phyloP scores from a whole-genome alignment of 2,329 filamentous ascomycete genomes.

The Periconia sp. region DNA sequence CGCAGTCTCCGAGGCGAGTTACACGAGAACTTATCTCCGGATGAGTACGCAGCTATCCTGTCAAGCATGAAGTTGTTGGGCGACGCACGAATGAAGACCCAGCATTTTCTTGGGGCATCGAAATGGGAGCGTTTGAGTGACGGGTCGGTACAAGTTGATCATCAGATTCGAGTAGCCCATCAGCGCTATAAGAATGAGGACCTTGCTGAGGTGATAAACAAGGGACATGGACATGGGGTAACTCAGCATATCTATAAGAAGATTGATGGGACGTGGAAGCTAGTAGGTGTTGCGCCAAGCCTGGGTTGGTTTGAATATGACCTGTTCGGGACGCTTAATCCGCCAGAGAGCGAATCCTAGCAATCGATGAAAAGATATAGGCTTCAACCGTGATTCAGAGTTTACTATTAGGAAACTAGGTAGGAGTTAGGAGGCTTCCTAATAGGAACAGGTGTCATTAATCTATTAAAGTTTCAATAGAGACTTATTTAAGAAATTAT shows the following conservation, averaged over 20 bases:
- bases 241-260: slow-evolving; percentile 5
- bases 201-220: slow-evolving; percentile 3
- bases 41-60: slow-evolving; percentile 14
- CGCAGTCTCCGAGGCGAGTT: background rate
- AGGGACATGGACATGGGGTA: slow-evolving; percentile 13
- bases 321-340: slow-evolving; percentile 1
- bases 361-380: no score
- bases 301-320: slow-evolving; percentile 15
- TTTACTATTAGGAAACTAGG: no score
- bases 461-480: no score
- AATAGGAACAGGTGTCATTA: no score
- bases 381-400: no score
- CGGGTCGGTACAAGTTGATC: slow-evolving; percentile 7
- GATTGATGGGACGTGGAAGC: slow-evolving; percentile 13
- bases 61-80: slow-evolving; percentile 13
- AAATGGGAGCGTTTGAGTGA: slow-evolving; percentile 7
- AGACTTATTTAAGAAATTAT: no score
- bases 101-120: slow-evolving; percentile 15
- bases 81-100: slow-evolving; percentile 14
- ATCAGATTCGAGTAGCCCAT: slow-evolving; percentile 19
- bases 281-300: slow-evolving; percentile 9
- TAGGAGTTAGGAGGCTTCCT: no score
- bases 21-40: background rate
- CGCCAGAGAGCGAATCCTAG: background rate
- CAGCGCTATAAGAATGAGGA: slow-evolving; percentile 11